Percentiles rank a stretch among this genome's conserved stretches.
Conservation (phyloP, 805 yeast genomes). For the Candida patagonica region DNA sequence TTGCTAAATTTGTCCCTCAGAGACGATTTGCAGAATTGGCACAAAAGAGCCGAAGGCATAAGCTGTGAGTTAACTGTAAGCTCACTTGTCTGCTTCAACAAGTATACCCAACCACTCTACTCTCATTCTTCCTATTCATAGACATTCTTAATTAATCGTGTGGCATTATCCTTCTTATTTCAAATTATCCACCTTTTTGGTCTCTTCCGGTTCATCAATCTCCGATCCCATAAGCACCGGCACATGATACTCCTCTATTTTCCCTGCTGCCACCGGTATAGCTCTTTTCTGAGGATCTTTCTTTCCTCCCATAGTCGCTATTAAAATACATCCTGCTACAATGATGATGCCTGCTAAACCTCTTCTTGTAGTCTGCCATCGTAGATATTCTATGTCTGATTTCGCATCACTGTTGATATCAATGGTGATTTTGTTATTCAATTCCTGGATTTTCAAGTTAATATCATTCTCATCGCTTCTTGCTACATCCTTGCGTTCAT, state of each 20-base stretch:
- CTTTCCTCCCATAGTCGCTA: slow-evolving; percentile 33
- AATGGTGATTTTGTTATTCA: slow-evolving; percentile 75
- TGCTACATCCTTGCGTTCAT: slow-evolving; percentile 80
- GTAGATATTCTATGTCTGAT: slow-evolving; percentile 75
- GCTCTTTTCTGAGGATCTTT: slow-evolving; percentile 23
- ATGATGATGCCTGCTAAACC: slow-evolving; percentile 71
- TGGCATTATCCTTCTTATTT: slow-evolving; percentile 20
- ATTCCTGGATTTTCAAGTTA: slow-evolving; percentile 65
- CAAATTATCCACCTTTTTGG: slow-evolving; percentile 27
- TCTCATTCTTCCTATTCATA: neutral
- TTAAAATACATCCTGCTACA: slow-evolving; percentile 53
- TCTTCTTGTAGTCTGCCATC: slow-evolving; percentile 90
- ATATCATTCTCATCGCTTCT: slow-evolving; percentile 62
- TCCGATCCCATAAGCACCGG: slow-evolving; percentile 21
- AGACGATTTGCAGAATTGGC: slow-evolving; percentile 49
- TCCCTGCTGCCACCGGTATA: slow-evolving; percentile 6
- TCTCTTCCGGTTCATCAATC: slow-evolving; percentile 18
- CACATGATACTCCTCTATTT: slow-evolving; percentile 21
- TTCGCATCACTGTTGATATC: slow-evolving; percentile 73
- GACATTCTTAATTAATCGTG: too few species aligned
- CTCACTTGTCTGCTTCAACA: neutral
- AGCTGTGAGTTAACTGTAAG: slow-evolving; percentile 33
- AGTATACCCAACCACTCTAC: neutral
- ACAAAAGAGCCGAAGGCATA: slow-evolving; percentile 49
- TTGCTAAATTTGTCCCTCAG: slow-evolving; percentile 71